Base-by-base conservation (phyloP, 2,329 filamentous ascomycete genomes). In the Meredithiella fracta region DNA sequence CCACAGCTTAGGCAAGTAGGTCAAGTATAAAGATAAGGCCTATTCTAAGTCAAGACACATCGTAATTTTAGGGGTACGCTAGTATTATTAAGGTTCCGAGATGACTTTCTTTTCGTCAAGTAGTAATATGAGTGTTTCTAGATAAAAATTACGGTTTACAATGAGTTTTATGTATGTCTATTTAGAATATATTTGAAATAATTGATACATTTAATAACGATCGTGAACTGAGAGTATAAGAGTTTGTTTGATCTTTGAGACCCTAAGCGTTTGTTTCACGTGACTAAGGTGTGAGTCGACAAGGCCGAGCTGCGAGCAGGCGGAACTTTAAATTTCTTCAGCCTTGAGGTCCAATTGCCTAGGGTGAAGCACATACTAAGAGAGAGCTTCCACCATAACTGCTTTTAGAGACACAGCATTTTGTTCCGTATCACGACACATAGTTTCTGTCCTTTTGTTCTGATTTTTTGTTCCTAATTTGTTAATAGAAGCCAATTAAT, bases 241-340 rank as follows among this genome's bases (percentile, higher is more conserved):
- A n/a, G 26, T 9, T 51, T 51, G 17, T 34, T 1, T 34, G 34
- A 15, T 22, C 26, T 11, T 15, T 20, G 3, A 31, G n/a, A 15
- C 9, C 7, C 6, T 26, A 23, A 26, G 23, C 37, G 17, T 17
- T 2, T 9, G 25, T 22, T 31, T 3, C 57, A 58, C 57, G 57
- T 56, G 57, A 58, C 34, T n/a, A 53, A 34, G 52, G 26, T 58
- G 53, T 58, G 57, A 53, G 53, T 23, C 57, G 22, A 38, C 57
- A 50, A 58, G 57, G 57, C 53, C 29, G 42, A 56, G 57, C 57
- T 53, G 42, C 25, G 25, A 53, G 49, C 47, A 52, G 44, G 57
- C 50, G 51, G 49, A 51, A 53, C 51, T 23, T 53, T 53, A 58
- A 58, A 58, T 58, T 58, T 58, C 57, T 58, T 58, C 57, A 58